phyloP scores from a whole-genome alignment of 148 eudicot species.

The Selenicereus undatus region DNA sequence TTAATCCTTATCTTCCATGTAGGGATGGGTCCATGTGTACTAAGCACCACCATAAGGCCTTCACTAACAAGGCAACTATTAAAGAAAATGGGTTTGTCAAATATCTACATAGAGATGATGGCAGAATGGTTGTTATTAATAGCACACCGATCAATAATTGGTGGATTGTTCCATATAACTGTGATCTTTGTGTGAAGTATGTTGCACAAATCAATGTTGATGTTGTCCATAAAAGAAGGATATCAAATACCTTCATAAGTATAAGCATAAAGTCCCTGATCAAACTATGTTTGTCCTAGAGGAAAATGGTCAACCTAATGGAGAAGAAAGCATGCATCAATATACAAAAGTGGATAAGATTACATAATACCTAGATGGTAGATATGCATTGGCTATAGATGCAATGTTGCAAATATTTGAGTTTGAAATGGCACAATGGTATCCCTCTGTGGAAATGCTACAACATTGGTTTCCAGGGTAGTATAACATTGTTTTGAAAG shows the following conservation, averaged over 20 bases:
- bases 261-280: background rate
- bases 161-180: too few species aligned
- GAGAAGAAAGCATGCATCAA: background rate
- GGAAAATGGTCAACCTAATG: too few species aligned
- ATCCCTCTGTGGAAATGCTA: background rate
- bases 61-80: background rate
- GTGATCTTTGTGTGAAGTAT: too few species aligned
- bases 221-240: too few species aligned
- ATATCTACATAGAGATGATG: too few species aligned
- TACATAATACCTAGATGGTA: background rate
- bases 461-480: background rate
- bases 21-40: background rate
- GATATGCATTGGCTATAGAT: too few species aligned
- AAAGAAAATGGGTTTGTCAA: background rate
- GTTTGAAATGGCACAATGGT: too few species aligned
- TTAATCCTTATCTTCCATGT: background rate
- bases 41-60: background rate
- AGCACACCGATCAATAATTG: too few species aligned
- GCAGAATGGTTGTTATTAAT: too few species aligned
- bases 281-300: background rate
- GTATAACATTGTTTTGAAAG: background rate
- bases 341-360: background rate
- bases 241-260: background rate
- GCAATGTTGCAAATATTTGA: too few species aligned
- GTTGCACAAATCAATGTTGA: too few species aligned